Conservation (phyloP, 192 early-diverging fungal species). For the Phycomyces blakesleeanus region DNA sequence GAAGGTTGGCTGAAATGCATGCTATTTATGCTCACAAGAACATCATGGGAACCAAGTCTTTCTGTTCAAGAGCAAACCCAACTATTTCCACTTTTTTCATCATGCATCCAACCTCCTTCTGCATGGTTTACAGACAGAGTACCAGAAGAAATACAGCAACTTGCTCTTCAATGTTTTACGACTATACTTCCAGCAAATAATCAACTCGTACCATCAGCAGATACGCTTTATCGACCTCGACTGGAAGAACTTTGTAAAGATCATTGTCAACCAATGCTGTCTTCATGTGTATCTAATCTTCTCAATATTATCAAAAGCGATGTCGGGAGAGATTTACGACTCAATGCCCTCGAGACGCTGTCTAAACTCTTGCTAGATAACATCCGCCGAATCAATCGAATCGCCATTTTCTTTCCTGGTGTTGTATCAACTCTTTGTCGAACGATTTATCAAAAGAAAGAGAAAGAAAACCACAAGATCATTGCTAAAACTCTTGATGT, state of each 20-base stretch:
- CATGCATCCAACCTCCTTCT: not conserved
- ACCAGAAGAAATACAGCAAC: slow-evolving; percentile 32
- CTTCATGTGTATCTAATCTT: not conserved
- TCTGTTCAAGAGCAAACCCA: not conserved
- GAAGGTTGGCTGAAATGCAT: not conserved
- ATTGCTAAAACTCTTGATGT: slow-evolving; percentile 23
- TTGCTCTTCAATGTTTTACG: slow-evolving; percentile 24
- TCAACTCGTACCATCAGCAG: not conserved
- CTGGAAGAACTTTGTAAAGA: slow-evolving; percentile 7
- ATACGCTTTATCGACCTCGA: not conserved
- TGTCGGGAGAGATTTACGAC: slow-evolving; percentile 19
- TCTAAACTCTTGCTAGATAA: slow-evolving; percentile 27
- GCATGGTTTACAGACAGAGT: slow-evolving; percentile 1
- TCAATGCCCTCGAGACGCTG: slow-evolving; percentile 31
- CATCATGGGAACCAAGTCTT: not conserved
- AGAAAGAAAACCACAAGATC: slow-evolving; percentile 40
- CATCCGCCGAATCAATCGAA: slow-evolving; percentile 15
- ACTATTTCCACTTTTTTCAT: slow-evolving; percentile 3
- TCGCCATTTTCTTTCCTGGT: slow-evolving; percentile 37
- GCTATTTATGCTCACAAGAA: slow-evolving; percentile 13
- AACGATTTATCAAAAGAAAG: slow-evolving; percentile 26
- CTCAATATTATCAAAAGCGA: not conserved
- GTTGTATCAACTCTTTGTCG: slow-evolving; percentile 27
- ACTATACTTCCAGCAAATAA: slow-evolving; percentile 14
- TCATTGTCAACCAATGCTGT: not conserved